phyloP scores from a whole-genome alignment of 257 asterid species.

The Handroanthus guayacan region DNA sequence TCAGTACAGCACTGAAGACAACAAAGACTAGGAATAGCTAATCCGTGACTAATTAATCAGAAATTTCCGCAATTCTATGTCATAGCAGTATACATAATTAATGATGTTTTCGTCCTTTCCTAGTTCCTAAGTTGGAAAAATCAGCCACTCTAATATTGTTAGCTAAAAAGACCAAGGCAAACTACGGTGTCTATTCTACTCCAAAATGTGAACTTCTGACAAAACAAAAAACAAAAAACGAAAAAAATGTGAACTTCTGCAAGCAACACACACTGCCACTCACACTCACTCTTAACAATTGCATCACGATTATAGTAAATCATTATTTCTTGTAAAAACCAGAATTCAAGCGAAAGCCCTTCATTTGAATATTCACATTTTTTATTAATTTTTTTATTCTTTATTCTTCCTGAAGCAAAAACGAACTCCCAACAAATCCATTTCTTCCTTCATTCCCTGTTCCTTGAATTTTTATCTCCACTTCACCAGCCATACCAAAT shows the following conservation, averaged over 20 bases:
- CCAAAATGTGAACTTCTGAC: conserved; percentile 39
- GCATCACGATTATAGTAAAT: neutral
- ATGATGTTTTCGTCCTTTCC: neutral
- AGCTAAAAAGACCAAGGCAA: conserved; percentile 42
- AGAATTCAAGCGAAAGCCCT: neutral
- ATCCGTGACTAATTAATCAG: neutral
- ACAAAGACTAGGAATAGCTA: conserved; percentile 3
- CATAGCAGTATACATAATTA: neutral
- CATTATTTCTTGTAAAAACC: neutral
- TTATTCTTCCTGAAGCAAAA: conserved; percentile 50
- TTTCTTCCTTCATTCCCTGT: conserved; percentile 29
- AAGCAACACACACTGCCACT: neutral
- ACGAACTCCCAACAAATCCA: conserved; percentile 55
- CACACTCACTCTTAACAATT: conserved; percentile 25
- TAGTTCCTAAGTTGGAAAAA: neutral
- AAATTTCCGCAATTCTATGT: neutral
- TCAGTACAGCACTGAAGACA: conserved; percentile 12
- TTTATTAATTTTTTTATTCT: conserved; percentile 9
- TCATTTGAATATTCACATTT: neutral
- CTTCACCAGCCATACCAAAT: conserved; percentile 54
- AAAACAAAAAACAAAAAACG: no score
- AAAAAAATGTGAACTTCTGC: no score
- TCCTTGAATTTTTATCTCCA: conserved; percentile 47
- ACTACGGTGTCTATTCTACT: conserved; percentile 47
- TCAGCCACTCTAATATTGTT: neutral